Evolutionary conservation across 2,329 filamentous ascomycete genomes (phyloP).

Genomic region (Aspergillus sp.): DNA sequence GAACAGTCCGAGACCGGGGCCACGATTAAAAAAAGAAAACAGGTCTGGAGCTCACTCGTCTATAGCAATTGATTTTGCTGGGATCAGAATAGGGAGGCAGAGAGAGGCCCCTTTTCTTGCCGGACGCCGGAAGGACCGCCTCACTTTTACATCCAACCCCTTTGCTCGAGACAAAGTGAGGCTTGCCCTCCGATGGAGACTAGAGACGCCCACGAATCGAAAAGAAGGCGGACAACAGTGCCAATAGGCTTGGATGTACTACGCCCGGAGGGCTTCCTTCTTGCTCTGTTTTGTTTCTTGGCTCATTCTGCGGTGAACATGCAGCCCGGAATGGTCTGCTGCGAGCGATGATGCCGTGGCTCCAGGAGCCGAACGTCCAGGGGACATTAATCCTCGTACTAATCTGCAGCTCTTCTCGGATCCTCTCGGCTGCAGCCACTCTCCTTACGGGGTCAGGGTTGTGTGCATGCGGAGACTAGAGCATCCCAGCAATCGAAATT

Average conservation of each 20-base stretch:
- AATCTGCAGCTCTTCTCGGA: conserved; percentile 5
- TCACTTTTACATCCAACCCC: conserved; percentile 35
- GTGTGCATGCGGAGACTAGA: conserved; percentile 9
- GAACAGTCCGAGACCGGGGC: not conserved
- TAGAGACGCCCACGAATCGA: conserved; percentile 17
- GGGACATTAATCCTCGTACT: conserved; percentile 5
- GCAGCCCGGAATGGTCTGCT: conserved; percentile 19
- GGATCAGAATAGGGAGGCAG: conserved; percentile 6
- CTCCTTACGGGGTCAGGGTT: conserved; percentile 5
- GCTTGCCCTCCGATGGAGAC: conserved; percentile 17
- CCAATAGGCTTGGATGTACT: conserved; percentile 6
- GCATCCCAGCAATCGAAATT: conserved; percentile 3
- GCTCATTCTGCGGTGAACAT: conserved; percentile 17
- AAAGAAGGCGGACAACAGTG: conserved; percentile 1
- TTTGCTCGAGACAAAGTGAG: conserved; percentile 25
- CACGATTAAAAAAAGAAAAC: conserved; percentile 1
- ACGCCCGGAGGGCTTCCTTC: conserved; percentile 6
- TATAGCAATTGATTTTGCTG: conserved; percentile 6
- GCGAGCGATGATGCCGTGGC: conserved; percentile 32
- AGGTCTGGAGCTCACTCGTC: conserved; percentile 8
- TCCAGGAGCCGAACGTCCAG: conserved; percentile 22
- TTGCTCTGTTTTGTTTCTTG: conserved; percentile 8
- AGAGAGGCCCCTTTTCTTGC: conserved; percentile 11
- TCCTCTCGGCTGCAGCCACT: not conserved
- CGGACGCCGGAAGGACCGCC: conserved; percentile 27